phyloP scores from a whole-genome alignment of 2,329 filamentous ascomycete genomes.

The Alternaria triticina region DNA sequence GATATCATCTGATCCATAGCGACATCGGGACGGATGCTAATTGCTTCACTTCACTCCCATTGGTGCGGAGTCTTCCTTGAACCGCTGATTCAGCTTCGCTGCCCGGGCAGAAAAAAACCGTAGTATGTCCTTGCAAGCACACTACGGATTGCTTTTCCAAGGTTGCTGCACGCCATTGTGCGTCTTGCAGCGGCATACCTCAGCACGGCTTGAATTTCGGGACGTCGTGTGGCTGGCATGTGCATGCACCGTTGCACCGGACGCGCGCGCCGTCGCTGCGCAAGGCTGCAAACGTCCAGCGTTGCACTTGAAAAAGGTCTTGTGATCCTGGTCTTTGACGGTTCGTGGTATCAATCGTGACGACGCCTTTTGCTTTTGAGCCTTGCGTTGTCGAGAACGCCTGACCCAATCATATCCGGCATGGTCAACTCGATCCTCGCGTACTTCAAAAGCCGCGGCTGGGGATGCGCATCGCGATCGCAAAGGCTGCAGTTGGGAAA shows the following conservation, averaged over 20 bases:
- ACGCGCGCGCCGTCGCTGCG: neutral
- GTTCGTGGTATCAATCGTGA: neutral
- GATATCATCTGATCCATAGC: neutral
- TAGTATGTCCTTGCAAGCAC: neutral
- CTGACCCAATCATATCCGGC: slow-evolving; percentile 1
- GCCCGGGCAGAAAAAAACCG: neutral
- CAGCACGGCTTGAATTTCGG: neutral
- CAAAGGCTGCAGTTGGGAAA: neutral
- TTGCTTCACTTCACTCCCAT: neutral
- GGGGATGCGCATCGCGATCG: neutral
- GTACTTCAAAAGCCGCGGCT: neutral
- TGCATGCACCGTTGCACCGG: neutral
- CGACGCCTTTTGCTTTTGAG: slow-evolving; percentile 3
- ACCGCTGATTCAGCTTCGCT: neutral
- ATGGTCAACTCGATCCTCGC: neutral
- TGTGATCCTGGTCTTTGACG: neutral
- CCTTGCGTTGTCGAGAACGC: neutral
- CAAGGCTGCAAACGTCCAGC: slow-evolving; percentile 1
- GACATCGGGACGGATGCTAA: neutral
- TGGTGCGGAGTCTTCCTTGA: neutral
- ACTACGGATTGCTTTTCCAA: neutral
- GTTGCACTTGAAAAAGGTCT: neutral
- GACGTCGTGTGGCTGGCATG: neutral
- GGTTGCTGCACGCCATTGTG: slow-evolving; percentile 3
- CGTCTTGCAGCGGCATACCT: neutral